These are phyloP conservation scores for Fomes fomentarius DNA, from an alignment of 1,284 basidiomycete genomes.

Conservation along the genomic window DNA sequence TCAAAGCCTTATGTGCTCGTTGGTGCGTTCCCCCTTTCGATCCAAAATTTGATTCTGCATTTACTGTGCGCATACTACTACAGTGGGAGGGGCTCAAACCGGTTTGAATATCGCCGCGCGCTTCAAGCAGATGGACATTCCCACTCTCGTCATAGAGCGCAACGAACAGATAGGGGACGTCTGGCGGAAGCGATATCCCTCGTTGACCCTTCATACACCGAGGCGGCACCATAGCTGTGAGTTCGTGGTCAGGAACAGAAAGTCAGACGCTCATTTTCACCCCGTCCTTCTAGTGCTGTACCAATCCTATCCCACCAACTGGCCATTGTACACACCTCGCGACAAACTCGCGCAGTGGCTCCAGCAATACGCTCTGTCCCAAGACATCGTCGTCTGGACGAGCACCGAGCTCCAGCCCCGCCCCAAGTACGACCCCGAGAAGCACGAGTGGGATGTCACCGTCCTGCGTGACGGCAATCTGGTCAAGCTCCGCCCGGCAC, in stretches of 20 bases:
- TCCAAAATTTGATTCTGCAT: background rate
- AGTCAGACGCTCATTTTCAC: background rate
- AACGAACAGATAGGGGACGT: conserved; percentile 52
- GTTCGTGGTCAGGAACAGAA: too few relatives aligned
- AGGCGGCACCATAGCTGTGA: conserved; percentile 39
- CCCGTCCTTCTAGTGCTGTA: conserved; percentile 38
- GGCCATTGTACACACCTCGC: conserved; percentile 32
- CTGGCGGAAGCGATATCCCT: conserved; percentile 56
- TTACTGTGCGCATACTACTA: background rate
- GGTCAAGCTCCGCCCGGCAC: conserved; percentile 51
- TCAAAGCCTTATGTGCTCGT: conserved; percentile 34
- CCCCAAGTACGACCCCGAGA: conserved; percentile 41
- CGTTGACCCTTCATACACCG: conserved; percentile 51
- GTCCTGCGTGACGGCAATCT: conserved; percentile 44
- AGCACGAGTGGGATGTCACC: conserved; percentile 52
- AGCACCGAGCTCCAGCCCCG: conserved; percentile 44
- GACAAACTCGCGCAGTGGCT: conserved; percentile 63
- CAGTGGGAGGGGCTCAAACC: conserved; percentile 58
- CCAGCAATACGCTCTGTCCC: conserved; percentile 60
- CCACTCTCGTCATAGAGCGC: conserved; percentile 50
- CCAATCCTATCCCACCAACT: conserved; percentile 34
- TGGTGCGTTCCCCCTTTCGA: conserved; percentile 11
- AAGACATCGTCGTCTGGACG: conserved; percentile 71
- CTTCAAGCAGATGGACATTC: conserved; percentile 52
- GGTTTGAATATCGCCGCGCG: conserved; percentile 55